phyloP scores from a whole-genome alignment of 2,329 filamentous ascomycete genomes.

The Fusarium newnesense region DNA sequence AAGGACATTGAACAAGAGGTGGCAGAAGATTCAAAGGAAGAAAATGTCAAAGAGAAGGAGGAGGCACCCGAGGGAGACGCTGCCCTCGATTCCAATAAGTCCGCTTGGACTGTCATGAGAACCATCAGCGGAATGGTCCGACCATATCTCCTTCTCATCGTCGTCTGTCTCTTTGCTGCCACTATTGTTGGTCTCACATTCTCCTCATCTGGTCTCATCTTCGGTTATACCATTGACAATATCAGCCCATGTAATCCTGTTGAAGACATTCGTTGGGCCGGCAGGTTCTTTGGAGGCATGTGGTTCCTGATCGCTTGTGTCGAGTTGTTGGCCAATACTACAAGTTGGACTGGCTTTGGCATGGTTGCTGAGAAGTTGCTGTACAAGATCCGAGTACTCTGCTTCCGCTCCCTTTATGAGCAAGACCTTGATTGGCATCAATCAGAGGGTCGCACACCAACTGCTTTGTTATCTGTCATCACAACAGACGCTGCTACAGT shows the following conservation, averaged over 20 bases:
- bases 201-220: conserved; percentile 64
- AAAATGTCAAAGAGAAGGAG: conserved; percentile 46
- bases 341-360: conserved; percentile 63
- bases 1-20: conserved; percentile 51
- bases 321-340: conserved; percentile 63
- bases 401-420: conserved; percentile 71
- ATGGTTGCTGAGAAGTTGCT: conserved; percentile 70
- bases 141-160: conserved; percentile 52
- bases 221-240: conserved; percentile 54
- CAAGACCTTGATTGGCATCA: conserved; percentile 79
- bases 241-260: conserved; percentile 60
- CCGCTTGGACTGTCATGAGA: conserved; percentile 53
- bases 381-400: conserved; percentile 70
- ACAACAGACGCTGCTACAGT: conserved; percentile 75
- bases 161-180: conserved; percentile 55
- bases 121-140: conserved; percentile 51
- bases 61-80: conserved; percentile 47
- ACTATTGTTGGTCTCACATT: conserved; percentile 67
- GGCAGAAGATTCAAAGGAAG: conserved; percentile 52
- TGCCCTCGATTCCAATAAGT: conserved; percentile 54
- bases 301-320: conserved; percentile 64
- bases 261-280: conserved; percentile 49
- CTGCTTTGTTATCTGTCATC: conserved; percentile 72
- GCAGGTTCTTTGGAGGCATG: conserved; percentile 64
- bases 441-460: conserved; percentile 69